phyloP scores from a whole-genome alignment of 306 rosid genomes.

The Crataegus laevigata region DNA sequence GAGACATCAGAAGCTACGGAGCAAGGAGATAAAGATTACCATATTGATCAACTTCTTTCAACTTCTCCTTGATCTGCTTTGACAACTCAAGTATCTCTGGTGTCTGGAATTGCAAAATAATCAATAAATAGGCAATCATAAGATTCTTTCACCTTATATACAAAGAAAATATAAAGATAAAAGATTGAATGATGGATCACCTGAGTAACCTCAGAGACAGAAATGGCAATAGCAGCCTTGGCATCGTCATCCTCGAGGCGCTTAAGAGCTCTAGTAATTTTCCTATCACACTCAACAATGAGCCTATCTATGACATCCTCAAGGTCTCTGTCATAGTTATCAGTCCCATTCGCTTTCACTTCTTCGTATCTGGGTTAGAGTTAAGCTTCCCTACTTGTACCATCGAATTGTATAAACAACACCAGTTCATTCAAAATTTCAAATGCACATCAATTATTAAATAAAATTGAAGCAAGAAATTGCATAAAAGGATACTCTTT shows the following conservation, averaged over 20 bases:
- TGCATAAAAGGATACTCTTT: constrained; percentile 81
- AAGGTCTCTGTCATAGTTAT: constrained; percentile 86
- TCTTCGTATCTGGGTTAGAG: constrained; percentile 70
- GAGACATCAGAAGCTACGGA: neutral
- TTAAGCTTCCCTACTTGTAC: constrained; percentile 27
- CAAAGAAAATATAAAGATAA: neutral
- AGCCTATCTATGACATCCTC: constrained; percentile 96
- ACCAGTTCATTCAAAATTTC: neutral
- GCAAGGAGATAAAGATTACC: constrained; percentile 38
- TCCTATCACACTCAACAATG: constrained; percentile 91
- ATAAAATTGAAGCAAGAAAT: neutral
- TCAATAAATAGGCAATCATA: neutral
- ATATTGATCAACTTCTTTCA: constrained; percentile 83
- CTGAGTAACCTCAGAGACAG: constrained; percentile 94
- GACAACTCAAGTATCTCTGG: constrained; percentile 75
- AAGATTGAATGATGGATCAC: constrained; percentile 17
- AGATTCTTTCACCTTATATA: neutral
- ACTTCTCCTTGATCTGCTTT: constrained; percentile 71
- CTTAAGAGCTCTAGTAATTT: constrained; percentile 84
- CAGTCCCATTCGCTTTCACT: constrained; percentile 60
- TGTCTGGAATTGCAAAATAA: constrained; percentile 49
- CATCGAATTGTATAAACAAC: neutral
- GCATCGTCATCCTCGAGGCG: constrained; percentile 99
- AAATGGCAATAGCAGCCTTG: constrained; percentile 95
- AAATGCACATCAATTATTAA: neutral